Evolutionary conservation across 2,329 filamentous ascomycete genomes (phyloP).

Genomic region (Xylaria sp.): DNA sequence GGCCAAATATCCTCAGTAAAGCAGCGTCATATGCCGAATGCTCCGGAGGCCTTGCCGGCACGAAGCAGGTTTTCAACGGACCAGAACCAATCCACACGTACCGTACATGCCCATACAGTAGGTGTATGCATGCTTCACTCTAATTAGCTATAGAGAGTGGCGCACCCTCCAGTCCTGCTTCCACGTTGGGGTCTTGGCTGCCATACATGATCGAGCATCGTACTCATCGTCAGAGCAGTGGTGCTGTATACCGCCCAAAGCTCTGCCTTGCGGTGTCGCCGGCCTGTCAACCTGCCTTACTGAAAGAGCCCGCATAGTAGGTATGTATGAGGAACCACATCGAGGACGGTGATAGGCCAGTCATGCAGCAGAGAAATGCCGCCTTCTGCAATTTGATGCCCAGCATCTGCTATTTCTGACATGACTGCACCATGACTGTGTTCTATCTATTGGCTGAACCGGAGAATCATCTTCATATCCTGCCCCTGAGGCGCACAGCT

Average conservation of each 20-base stretch:
- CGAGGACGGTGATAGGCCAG: conserved; percentile 24
- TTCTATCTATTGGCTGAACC: conserved; percentile 11
- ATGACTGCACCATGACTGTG: conserved; percentile 2
- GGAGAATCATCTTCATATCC: neutral
- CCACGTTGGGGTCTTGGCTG: conserved; percentile 17
- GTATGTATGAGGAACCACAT: conserved; percentile 4
- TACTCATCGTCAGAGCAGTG: neutral
- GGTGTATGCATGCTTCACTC: conserved; percentile 2
- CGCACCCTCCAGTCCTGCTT: conserved; percentile 18
- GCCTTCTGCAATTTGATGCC: conserved; percentile 17
- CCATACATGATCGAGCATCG: conserved; percentile 1
- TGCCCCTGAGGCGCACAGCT: conserved; percentile 22
- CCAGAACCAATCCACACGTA: conserved; percentile 7
- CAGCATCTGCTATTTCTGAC: conserved; percentile 26
- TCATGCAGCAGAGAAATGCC: conserved; percentile 9
- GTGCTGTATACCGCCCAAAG: conserved; percentile 19
- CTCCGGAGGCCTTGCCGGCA: conserved; percentile 20
- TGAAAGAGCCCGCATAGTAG: conserved; percentile 20
- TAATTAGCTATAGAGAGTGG: conserved; percentile 11
- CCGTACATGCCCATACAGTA: neutral
- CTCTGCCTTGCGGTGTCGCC: conserved; percentile 37
- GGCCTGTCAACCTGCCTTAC: conserved; percentile 31
- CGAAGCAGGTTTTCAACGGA: conserved; percentile 26
- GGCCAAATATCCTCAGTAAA: conserved; percentile 23
- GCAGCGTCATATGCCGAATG: conserved; percentile 26